Evolutionary conservation across 1,139 yeast genomes (phyloP), one percentile per base, ranked within the genome.

Genomic region (Lodderomyces oxycetoniae): DNA sequence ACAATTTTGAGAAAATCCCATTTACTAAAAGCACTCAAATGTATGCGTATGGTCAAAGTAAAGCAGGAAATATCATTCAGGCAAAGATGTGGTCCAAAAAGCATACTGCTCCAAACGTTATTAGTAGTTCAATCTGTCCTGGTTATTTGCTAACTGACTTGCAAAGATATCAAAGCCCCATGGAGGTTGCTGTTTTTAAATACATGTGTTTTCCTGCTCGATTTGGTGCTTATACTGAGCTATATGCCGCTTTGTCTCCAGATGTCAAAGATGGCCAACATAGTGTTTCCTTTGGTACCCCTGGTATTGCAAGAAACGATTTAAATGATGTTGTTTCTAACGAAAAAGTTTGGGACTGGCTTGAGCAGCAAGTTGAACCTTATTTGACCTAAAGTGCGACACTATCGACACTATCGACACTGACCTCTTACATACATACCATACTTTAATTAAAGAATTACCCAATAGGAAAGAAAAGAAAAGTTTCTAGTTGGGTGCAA

Each of bases 61-160:
- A 75, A 50, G 73, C 75, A 2, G 59, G 63, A 25, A 60, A 63
- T 38, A 50, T 66, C 15, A 54, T 61, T 31, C 71, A 67, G 42
- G 63, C 74, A 0, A 51, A 58, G n/a, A 53, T 59, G 9, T 72
- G 74, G 70, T 53, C 67, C 2, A 45, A 49, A 16, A 44, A 50
- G 25, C 64, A 70, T 38, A 53, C 52, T 3, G 79, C 7, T 43
- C 50, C 53, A 2, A 58, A 71, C 19, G 54, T 63, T 29, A 59
- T 65, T 28, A 52, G 62, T 2, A 52, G 68, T 1, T 58, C 61
- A n/a, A 14, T 42, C 14, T 67, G 72, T 47, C 80, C 80, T 2
- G 81, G 80, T 2, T 47, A 50, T 28, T 44, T 74, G 24, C 45
- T 42, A 9, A 58, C 76, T 2, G 75, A 70, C 2, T 49, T 75